Base-by-base conservation (phyloP, 176 grass and related monocot genomes). In the Thinopyrum elongatum region DNA sequence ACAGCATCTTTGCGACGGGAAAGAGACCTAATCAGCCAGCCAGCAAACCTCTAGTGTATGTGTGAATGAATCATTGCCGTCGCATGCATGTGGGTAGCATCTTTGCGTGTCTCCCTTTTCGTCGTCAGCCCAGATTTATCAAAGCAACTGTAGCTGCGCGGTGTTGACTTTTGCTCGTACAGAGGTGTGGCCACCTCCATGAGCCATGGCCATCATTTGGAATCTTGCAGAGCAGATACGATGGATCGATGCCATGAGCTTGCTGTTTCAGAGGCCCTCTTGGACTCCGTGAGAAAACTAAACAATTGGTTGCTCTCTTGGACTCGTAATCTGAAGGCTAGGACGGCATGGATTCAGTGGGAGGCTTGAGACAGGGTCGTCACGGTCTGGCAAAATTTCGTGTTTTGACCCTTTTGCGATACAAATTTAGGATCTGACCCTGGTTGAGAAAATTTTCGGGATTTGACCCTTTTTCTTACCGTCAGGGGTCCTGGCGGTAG, bases 71-170 rank as follows among this genome's bases (percentile, higher is more conserved):
- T 79, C 65, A 88, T 69, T 86, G 83, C 31, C 47, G 42, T 62
- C 27, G 70, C 73, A 38, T 21, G 62, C 65, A 66, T 86, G 74
- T 88, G 86, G 79, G 60, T 70, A n/a, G 90, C 84, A 89, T 92
- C 87, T 81, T 60, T 49, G 23, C 35, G 16, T 47, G 60, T 79
- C 57, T n/a, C 77, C 79, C 79, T 72, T 80, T 90, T 23, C 74
- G 35, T 41, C 36, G 61, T 86, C 89, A 87, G 58, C 59, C 38
- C 80, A 27, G 53, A 73, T 57, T 59, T 82, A 78, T 77, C 60
- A 59, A 69, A 61, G 27, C 44, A 17, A 25, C 39, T 55, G 85
- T 65, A 75, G 80, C 47, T 69, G 70, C 70, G 29, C 17, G 60
- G 79, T 68, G 62, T 88, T 82, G 72, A 88, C 80, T 60, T 88